Conservation (phyloP, 1,284 basidiomycete genomes). For the Fomitopsis betulina region DNA sequence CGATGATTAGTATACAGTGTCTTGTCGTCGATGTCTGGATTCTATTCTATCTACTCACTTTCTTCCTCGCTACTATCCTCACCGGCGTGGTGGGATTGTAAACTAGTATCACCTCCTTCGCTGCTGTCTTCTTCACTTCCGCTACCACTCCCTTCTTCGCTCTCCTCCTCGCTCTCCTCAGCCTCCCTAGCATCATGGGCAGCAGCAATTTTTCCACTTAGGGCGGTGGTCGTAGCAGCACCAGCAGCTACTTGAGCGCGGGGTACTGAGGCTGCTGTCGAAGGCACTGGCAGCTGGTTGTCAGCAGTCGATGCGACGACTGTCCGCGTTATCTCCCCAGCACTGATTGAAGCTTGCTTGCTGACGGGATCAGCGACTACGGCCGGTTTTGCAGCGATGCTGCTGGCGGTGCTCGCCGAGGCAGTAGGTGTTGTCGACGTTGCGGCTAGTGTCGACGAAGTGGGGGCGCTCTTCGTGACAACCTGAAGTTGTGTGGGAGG, state of each 20-base stretch:
- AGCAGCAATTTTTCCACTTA: slow-evolving; percentile 44
- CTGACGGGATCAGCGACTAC: neutral
- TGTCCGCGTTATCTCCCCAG: neutral
- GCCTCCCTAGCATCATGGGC: slow-evolving; percentile 32
- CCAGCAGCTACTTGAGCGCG: slow-evolving; percentile 21
- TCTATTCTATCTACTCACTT: slow-evolving; percentile 2
- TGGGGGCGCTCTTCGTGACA: neutral
- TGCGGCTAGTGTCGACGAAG: neutral
- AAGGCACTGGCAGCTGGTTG: neutral
- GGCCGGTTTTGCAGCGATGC: neutral
- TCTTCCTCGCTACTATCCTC: slow-evolving; percentile 2
- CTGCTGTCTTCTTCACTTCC: neutral
- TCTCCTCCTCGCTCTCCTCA: slow-evolving; percentile 8
- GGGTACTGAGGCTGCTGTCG: neutral
- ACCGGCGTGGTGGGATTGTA: neutral
- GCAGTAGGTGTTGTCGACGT: neutral
- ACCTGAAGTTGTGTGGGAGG: neutral
- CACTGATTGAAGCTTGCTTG: neutral
- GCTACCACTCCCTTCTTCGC: neutral
- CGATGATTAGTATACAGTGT: slow-evolving; percentile 2
- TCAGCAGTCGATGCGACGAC: neutral
- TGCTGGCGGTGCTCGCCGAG: neutral
- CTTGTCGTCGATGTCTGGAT: neutral
- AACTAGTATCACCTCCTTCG: neutral
- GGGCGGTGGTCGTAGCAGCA: slow-evolving; percentile 22